Percentiles rank a stretch among this genome's conserved stretches.
These are phyloP conservation scores for Vitis vinifera DNA, from an alignment of 164 flowering plant species.

Conservation along the genomic window ASM3070453v1 NC_081811.1:28109001-28109500, in stretches of 20 bases:
- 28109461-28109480: slow-evolving; percentile 20
- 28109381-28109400: slow-evolving; percentile 7
- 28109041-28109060: no score
- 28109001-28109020: no score
- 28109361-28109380: slow-evolving; percentile 10
- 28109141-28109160: slow-evolving; percentile 27
- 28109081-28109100: no score
- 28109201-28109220: slow-evolving; percentile 14
- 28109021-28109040: no score
- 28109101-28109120: no score
- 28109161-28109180: slow-evolving; percentile 19
- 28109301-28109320: slow-evolving; percentile 20
- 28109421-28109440: slow-evolving; percentile 30
- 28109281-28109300: slow-evolving; percentile 23
- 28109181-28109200: slow-evolving; percentile 26
- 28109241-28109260: slow-evolving; percentile 26
- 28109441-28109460: slow-evolving; percentile 17
- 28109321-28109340: slow-evolving; percentile 22
- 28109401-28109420: slow-evolving; percentile 16
- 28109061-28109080: no score
- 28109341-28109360: slow-evolving; percentile 20
- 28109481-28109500: slow-evolving; percentile 25
- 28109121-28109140: not conserved
- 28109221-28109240: slow-evolving; percentile 16
- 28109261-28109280: slow-evolving; percentile 15